Base-by-base conservation (phyloP, 2,329 filamentous ascomycete species). In the Colletotrichum cuscutae region DNA sequence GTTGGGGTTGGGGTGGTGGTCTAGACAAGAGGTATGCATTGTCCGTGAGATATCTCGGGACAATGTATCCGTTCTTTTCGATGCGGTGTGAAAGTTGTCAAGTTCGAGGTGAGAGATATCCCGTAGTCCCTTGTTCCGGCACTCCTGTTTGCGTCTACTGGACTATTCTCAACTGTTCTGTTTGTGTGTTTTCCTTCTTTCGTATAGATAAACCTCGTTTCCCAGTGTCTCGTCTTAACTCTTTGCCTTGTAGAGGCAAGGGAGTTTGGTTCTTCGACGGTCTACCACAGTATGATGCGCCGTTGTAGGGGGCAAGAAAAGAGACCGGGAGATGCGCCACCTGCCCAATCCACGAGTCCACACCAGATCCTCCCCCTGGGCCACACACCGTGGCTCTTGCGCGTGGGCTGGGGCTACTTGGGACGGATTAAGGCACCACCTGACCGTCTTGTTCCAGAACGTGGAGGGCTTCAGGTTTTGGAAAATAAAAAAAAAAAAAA, bases 361-460 rank as follows among this genome's bases (percentile, higher is more conserved):
- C 54, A 37, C 61, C 54, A 64, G 52, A 57, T 26, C 28, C 15
- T 24, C 13, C 52, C 30, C 70, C 65, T 60, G 59, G 54, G 59
- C 58, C 53, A 65, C 37, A 42, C 3, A 3, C n/a, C 42, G 60
- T 35, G 60, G 60, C 60, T 28, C 32, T 53, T 60, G 30, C 30
- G 52, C 54, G 65, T 69, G 54, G 54, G 42, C 42, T 46, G 7
- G 35, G 37, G 42, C 22, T 57, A 69, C 67, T 65, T 70, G 60
- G 67, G 67, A 70, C 46, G 67, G 60, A 65, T 56, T 26, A 72
- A 64, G 42, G 58, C 57, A 65, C 42, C 46, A 65, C 66, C 54
- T 72, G 60, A 65, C 60, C 60, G 66, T 26, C 54, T 49, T 65
- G 32, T 65, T 65, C 54, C 54, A 61, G 59, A 53, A 32, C 58